Evolutionary conservation across 331 rosid species (phyloP).

Genomic region (Cydonia oblonga): DNA sequence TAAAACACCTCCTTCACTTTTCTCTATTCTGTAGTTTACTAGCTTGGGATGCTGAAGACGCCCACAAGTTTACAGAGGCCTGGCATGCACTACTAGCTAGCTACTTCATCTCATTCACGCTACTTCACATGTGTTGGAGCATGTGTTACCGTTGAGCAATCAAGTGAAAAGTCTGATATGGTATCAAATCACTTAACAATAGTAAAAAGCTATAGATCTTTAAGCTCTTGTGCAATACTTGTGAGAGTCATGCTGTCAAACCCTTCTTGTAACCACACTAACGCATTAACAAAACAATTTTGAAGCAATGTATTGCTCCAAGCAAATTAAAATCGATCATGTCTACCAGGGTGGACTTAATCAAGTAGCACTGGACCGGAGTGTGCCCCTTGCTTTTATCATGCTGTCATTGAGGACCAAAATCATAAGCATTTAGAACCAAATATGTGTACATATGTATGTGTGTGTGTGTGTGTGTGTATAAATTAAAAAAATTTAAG

Average conservation of each 20-base stretch:
- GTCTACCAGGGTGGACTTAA: not conserved
- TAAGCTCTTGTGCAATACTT: not conserved
- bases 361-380: not conserved
- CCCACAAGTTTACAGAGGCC: not conserved
- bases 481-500: too few relatives aligned
- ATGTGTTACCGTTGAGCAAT: not conserved
- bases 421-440: not conserved
- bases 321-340: not conserved
- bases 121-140: not conserved
- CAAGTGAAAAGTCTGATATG: not conserved
- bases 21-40: not conserved
- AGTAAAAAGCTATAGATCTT: too few relatives aligned
- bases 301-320: not conserved
- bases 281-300: not conserved
- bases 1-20: not conserved
- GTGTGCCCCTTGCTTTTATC: not conserved
- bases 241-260: not conserved
- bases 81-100: not conserved
- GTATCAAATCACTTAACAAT: not conserved
- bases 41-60: not conserved
- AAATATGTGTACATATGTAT: not conserved
- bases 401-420: not conserved
- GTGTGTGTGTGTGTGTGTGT: too few relatives aligned
- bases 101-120: not conserved
- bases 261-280: not conserved